Evolutionary conservation across 352 stramenopile genomes (phyloP), one percentile per base, ranked within the genome.

Genomic region (Phytophthora tentaculata): DNA sequence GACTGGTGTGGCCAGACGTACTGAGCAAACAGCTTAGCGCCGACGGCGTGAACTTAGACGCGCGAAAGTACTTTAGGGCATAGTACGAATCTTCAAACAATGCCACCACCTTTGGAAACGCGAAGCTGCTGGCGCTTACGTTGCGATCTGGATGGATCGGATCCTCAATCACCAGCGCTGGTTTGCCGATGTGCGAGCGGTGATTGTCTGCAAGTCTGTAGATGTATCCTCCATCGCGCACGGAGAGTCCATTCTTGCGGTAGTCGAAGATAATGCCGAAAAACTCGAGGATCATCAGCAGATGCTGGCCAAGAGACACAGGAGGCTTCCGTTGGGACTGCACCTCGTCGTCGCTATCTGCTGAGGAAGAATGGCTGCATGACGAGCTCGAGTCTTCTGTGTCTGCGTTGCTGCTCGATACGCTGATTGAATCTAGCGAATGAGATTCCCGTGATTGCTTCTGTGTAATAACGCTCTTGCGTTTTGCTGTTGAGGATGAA

Each of bases 221-320:
- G 57, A 95, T 93, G 67, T 95, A 96, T 24, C 88, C 88, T 39
- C 87, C 86, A 44, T 96, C 85, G 22, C 88, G 88, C 37, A 96
- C 79, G n/a, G 84, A 94, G 14, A 95, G 61, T 0, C 88, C 86
- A 64, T 94, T 94, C 69, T 89, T 90, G 56, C 76, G 77, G 65
- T 94, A 95, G 73, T 96, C 82, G 61, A 96, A 96, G 37, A 94
- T 77, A 28, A 90, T 88, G 23, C 88, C 88, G 45, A 90, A 96
- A 64, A 94, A 94, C 70, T 96, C 88, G 29, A 96, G 79, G 37
- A 96, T 80, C 71, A 86, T 77, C 61, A 93, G 69, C 37, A 83
- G 89, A 56, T 92, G 84, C 39, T 86, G 81, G 23, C 88, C 88
- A 14, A 96, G 71, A 5, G 82, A 93, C 28, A 76, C 71, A n/a